These are phyloP conservation scores for Agarophyton chilense DNA, from an alignment of 23 red algal species.

Conservation along the genomic window DNA sequence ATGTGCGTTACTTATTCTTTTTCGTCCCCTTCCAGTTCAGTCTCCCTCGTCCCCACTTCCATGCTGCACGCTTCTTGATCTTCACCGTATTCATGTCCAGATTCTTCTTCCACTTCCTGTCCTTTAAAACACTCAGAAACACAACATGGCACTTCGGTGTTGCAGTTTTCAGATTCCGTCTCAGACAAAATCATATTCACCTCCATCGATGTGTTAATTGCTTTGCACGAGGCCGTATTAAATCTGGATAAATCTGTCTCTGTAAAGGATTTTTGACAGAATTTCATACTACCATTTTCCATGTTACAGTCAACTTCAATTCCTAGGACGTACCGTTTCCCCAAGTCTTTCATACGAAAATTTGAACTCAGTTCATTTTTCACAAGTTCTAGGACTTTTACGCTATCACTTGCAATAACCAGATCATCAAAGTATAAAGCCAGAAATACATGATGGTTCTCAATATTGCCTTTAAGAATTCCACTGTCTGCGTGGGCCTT, in stretches of 20 bases:
- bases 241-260: background rate
- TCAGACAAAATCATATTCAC: background rate
- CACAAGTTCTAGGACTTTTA: background rate
- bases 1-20: too few relatives aligned
- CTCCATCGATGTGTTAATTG: conserved; percentile 4
- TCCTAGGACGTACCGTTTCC: background rate
- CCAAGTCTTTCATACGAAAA: too few relatives aligned
- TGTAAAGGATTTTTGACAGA: background rate
- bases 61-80: too few relatives aligned
- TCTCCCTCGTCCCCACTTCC: too few relatives aligned
- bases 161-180: too few relatives aligned
- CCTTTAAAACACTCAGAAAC: too few relatives aligned
- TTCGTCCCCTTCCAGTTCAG: too few relatives aligned
- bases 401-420: background rate
- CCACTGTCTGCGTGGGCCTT: background rate
- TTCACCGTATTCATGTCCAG: too few relatives aligned
- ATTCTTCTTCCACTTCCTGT: too few relatives aligned
- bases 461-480: conserved; percentile 4
- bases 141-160: conserved; percentile 21
- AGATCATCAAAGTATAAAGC: conserved; percentile 7
- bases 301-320: background rate
- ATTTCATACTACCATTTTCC: background rate
- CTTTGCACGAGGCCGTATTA: background rate
- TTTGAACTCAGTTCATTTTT: background rate
- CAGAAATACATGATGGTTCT: background rate